Base-by-base conservation (phyloP, 2,329 filamentous ascomycete species). In the Colletotrichum tabaci region DNA sequence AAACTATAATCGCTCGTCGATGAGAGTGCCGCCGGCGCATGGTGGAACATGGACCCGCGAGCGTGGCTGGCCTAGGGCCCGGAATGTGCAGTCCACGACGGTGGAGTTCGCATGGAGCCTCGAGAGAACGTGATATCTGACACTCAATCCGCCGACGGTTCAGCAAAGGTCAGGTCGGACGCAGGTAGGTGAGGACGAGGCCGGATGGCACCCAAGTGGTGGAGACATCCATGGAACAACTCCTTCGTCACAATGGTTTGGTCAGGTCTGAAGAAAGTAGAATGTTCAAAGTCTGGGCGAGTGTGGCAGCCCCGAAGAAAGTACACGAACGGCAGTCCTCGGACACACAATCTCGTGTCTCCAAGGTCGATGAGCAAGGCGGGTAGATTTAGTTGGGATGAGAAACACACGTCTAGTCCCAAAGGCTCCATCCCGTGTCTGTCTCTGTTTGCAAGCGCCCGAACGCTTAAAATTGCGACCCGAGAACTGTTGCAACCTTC, bases 1-100 rank as follows among this genome's bases (percentile, higher is more conserved):
- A 61, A 67, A 61, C 56, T 71, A 71, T 30, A 61, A 47, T 61
- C 63, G 67, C 67, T 16, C 56, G 9, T 35, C 15, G 63, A 61
- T 56, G 42, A 26, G 18, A 0, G 5, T 15, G 18, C 2, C 2
- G 40, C n/a, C 12, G 16, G 16, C 42, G 7, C n/a, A 16, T 50
- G 44, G 40, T 61, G 61, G 40, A 30, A 55, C 9, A 70, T 66
- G 44, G 13, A 52, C 35, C 38, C 18, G 23, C n/a, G 23, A 44
- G 57, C 16, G 30, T n/a, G 42, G 38, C 21, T 26, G 42, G 26
- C 30, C 38, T 12, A 63, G 66, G 42, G 66, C 58, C 50, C 46
- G 23, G 26, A 50, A n/a, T 26, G 26, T 35, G 50, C 26, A 55
- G 42, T 56, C 65, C 65, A 67, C 66, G 18, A 58, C 57, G 44